Base-by-base conservation (phyloP, 495 filamentous ascomycete genomes). In the Penicillium alfredii region DNA sequence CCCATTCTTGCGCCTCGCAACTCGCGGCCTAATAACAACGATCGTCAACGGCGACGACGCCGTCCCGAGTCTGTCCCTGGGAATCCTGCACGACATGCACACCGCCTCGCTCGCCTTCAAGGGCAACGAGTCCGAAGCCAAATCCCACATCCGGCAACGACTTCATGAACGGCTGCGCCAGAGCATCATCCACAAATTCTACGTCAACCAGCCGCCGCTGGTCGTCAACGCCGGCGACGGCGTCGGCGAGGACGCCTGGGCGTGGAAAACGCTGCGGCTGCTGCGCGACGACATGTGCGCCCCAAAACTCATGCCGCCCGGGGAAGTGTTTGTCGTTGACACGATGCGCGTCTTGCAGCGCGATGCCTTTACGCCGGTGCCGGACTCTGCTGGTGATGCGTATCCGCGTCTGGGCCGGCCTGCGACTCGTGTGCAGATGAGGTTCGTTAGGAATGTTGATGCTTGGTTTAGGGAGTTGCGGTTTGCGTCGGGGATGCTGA, bases 41-140 rank as follows among this genome's bases (percentile, higher is more conserved):
- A 68, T 84, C 14, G 72, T 88, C 14, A 78, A 87, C 48, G 80
- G 78, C 13, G 71, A 76, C 44, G 84, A 89, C 50, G 58, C 88
- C 30, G 81, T 89, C 1, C 84, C 84, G 0, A 76, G 74, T 32
- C 73, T 89, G 2, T 87, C 82, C 0, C 69, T 89, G 3, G 84
- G 84, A 8, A 75, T 83, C 6, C 58, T 89, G 1, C 81, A 86
- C 45, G 84, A 89, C 51, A 71, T 89, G 47, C 83, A 85, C 60
- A 75, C 74, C 4, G 73, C 80, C 4, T 78, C 83, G 0, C 50
- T 84, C 0, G 76, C 80, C 3, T 85, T 89, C 60, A 86, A 86
- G 51, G 69, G 71, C 17, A 82, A 88, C 49, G 72, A 73, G 26
- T 71, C 69, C 12, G 75, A 73, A 7, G 77, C 81, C 7, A 79